Percentiles rank a stretch among this genome's conserved stretches.
Evolutionary conservation across 1,139 yeast species (phyloP).

Genomic region (Sugiyamaella novakii): DNA sequence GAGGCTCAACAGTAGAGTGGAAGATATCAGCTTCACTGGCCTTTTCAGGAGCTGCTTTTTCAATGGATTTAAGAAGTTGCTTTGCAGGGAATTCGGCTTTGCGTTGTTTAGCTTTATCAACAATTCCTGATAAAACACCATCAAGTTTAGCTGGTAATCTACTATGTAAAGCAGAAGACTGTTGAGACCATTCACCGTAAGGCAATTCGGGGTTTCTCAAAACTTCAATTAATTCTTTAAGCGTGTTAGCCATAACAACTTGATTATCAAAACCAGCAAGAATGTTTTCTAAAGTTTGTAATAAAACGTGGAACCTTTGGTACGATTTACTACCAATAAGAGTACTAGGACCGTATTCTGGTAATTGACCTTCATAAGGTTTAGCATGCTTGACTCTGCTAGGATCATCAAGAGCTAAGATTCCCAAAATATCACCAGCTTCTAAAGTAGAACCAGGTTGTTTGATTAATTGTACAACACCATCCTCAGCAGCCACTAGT

Average conservation of each 20-base stretch:
- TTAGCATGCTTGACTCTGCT: conserved; percentile 95
- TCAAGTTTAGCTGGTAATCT: conserved; percentile 82
- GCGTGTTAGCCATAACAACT: conserved; percentile 83
- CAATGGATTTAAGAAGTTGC: conserved; percentile 64
- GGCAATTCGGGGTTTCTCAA: conserved; percentile 83
- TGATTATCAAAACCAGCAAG: conserved; percentile 93
- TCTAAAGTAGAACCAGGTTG: conserved; percentile 97
- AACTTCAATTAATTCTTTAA: conserved; percentile 68
- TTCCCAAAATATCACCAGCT: conserved; percentile 97
- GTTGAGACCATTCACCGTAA: conserved; percentile 86
- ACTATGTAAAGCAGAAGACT: conserved; percentile 87
- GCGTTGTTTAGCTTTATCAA: conserved; percentile 62
- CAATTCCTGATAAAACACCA: conserved; percentile 60
- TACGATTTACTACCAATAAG: conserved; percentile 83
- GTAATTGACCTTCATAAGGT: conserved; percentile 93
- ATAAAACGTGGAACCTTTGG: conserved; percentile 64
- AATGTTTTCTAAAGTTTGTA: conserved; percentile 70
- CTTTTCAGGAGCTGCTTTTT: conserved; percentile 57
- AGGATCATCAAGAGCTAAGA: conserved; percentile 92
- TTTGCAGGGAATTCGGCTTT: conserved; percentile 91
- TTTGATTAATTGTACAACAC: conserved; percentile 86
- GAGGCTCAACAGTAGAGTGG: conserved; percentile 66
- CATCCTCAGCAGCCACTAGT: conserved; percentile 86
- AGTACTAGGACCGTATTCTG: conserved; percentile 80
- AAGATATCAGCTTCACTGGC: conserved; percentile 48